Evolutionary conservation across 2,329 filamentous ascomycete species (phyloP).

Genomic region (Didymosphaeria variabile): DNA sequence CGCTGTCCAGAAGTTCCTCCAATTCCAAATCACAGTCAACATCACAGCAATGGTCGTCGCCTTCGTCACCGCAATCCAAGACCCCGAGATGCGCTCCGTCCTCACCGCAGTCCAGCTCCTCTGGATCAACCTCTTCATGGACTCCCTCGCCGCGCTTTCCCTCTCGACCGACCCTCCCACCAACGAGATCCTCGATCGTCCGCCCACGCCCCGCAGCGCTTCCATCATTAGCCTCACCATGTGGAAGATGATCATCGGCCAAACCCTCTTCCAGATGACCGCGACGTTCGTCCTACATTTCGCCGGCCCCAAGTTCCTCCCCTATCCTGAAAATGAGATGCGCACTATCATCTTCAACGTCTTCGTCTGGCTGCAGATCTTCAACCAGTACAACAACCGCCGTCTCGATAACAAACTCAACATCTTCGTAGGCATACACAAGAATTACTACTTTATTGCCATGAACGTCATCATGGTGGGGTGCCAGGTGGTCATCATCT

Average conservation of each 20-base stretch:
- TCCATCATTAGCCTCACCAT: constrained; percentile 71
- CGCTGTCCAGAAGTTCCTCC: constrained; percentile 46
- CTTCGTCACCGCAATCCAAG: constrained; percentile 70
- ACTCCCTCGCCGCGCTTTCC: constrained; percentile 92
- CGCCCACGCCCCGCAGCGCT: constrained; percentile 88
- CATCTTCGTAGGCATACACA: constrained; percentile 65
- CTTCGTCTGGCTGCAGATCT: constrained; percentile 76
- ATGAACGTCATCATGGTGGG: constrained; percentile 67
- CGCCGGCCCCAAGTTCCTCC: constrained; percentile 64
- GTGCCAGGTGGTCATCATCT: constrained; percentile 65
- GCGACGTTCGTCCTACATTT: constrained; percentile 69
- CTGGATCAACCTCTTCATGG: constrained; percentile 77
- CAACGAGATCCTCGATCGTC: constrained; percentile 91
- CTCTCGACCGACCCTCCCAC: constrained; percentile 96
- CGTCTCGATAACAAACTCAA: constrained; percentile 70
- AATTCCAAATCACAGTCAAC: constrained; percentile 75
- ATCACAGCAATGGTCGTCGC: constrained; percentile 73
- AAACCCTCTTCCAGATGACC: constrained; percentile 66
- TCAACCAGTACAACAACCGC: constrained; percentile 72
- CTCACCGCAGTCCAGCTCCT: constrained; percentile 73
- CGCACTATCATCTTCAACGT: constrained; percentile 73
- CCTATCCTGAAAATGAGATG: constrained; percentile 57
- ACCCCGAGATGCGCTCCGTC: constrained; percentile 64
- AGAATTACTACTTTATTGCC: constrained; percentile 65
- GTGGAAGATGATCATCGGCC: constrained; percentile 73